Conservation (phyloP, 768 basidiomycete genomes). For the Galerina sulciceps region DNA sequence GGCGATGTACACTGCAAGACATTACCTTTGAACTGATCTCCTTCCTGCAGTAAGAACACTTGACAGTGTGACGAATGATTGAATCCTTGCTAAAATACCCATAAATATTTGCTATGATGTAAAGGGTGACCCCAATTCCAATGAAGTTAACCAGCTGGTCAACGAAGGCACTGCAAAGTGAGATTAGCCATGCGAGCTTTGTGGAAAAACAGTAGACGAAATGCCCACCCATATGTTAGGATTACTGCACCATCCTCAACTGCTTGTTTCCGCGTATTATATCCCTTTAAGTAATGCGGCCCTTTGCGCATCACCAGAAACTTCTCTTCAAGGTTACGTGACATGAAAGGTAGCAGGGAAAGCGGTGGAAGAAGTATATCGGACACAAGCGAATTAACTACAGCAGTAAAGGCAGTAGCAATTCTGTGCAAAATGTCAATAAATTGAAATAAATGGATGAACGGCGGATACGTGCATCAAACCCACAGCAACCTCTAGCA, state of each 20-base stretch:
- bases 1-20: not conserved
- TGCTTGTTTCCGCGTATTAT: slow-evolving; percentile 49
- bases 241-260: slow-evolving; percentile 49
- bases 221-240: slow-evolving; percentile 36
- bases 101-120: slow-evolving; percentile 40
- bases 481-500: slow-evolving; percentile 51
- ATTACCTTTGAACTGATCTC: slow-evolving; percentile 42
- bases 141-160: slow-evolving; percentile 42
- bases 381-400: slow-evolving; percentile 47
- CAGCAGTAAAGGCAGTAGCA: slow-evolving; percentile 43
- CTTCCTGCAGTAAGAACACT: slow-evolving; percentile 48
- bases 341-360: slow-evolving; percentile 46
- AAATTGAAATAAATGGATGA: not conserved
- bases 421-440: slow-evolving; percentile 20
- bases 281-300: slow-evolving; percentile 31
- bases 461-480: slow-evolving; percentile 35
- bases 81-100: slow-evolving; percentile 39
- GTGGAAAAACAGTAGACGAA: not conserved
- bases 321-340: slow-evolving; percentile 47
- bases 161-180: slow-evolving; percentile 35
- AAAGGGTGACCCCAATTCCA: slow-evolving; percentile 41
- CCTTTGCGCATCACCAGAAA: slow-evolving; percentile 42
- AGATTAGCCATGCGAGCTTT: not conserved
- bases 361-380: slow-evolving; percentile 46
- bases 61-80: slow-evolving; percentile 43